phyloP scores from a whole-genome alignment of 768 basidiomycete species.

The Pilatotrama ljubarskyi region DNA sequence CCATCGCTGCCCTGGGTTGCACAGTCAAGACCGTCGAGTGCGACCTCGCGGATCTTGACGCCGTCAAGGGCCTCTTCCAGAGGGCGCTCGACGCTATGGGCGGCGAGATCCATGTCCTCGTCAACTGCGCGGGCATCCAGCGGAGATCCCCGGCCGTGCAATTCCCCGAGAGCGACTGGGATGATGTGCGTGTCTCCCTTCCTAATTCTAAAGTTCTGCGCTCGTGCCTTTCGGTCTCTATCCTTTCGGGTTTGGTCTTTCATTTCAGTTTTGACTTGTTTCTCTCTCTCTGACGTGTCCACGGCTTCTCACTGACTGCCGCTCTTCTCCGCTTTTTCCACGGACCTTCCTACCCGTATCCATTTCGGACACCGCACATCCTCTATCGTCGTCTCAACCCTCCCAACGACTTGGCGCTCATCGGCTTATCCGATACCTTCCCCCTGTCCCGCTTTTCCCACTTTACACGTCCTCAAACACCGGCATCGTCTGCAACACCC shows the following conservation, averaged over 20 bases:
- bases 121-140: constrained; percentile 71
- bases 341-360: constrained; percentile 15
- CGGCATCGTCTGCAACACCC: not conserved
- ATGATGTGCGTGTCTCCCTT: constrained; percentile 53
- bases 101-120: constrained; percentile 58
- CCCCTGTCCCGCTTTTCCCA: constrained; percentile 1
- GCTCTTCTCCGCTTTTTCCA: constrained; percentile 17
- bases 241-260: not conserved
- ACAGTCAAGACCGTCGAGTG: constrained; percentile 49
- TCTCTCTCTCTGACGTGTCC: not conserved
- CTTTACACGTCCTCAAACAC: constrained; percentile 4
- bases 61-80: constrained; percentile 50
- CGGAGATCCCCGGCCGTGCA: constrained; percentile 60
- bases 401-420: constrained; percentile 32
- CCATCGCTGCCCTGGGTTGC: constrained; percentile 39
- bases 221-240: constrained; percentile 12
- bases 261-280: constrained; percentile 17
- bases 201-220: constrained; percentile 8
- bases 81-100: constrained; percentile 51
- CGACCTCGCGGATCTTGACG: constrained; percentile 52
- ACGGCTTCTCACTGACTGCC: constrained; percentile 14
- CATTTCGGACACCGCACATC: constrained; percentile 21
- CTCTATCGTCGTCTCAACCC: constrained; percentile 3
- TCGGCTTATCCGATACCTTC: constrained; percentile 16
- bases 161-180: constrained; percentile 69